A percentile compares a stretch with the other conserved stretches of the same genome.
phyloP scores from a whole-genome alignment of 805 yeast species.

The Blastobotrys muscicola region DNA sequence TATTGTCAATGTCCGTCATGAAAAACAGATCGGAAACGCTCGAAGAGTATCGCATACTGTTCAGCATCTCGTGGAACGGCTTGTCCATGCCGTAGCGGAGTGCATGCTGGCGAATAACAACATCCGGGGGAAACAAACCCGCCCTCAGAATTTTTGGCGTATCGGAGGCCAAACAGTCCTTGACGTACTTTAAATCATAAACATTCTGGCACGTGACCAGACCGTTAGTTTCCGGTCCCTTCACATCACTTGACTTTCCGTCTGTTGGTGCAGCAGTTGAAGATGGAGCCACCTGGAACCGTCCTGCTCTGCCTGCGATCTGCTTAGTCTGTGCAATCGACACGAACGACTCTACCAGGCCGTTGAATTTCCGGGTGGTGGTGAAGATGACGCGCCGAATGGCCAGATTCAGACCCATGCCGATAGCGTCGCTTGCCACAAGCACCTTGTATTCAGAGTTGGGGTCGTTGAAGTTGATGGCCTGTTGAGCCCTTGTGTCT shows the following conservation, averaged over 20 bases:
- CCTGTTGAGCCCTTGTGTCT: slow-evolving; percentile 82
- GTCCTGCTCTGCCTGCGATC: slow-evolving; percentile 94
- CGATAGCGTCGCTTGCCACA: slow-evolving; percentile 94
- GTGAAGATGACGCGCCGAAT: slow-evolving; percentile 75
- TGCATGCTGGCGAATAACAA: slow-evolving; percentile 57
- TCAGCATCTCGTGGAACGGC: slow-evolving; percentile 37
- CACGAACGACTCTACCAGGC: slow-evolving; percentile 38
- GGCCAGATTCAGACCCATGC: slow-evolving; percentile 90
- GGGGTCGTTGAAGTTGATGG: slow-evolving; percentile 56
- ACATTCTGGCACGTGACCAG: slow-evolving; percentile 45
- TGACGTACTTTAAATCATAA: slow-evolving; percentile 38
- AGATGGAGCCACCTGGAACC: slow-evolving; percentile 42
- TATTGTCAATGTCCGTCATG: slow-evolving; percentile 32
- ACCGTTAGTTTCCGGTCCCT: slow-evolving; percentile 24
- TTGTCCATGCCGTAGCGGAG: slow-evolving; percentile 48
- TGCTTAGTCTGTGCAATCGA: slow-evolving; percentile 70
- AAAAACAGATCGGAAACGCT: slow-evolving; percentile 25
- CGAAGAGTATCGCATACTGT: slow-evolving; percentile 35
- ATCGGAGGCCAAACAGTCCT: slow-evolving; percentile 40
- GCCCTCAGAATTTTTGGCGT: slow-evolving; percentile 50
- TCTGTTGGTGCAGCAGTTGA: slow-evolving; percentile 8
- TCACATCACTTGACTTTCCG: neutral
- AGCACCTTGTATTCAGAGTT: slow-evolving; percentile 70
- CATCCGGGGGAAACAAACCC: slow-evolving; percentile 70
- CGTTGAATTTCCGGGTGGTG: slow-evolving; percentile 60